Conservation (phyloP, 129 eudicot genomes). For the Scalesia atractyloides region DNA sequence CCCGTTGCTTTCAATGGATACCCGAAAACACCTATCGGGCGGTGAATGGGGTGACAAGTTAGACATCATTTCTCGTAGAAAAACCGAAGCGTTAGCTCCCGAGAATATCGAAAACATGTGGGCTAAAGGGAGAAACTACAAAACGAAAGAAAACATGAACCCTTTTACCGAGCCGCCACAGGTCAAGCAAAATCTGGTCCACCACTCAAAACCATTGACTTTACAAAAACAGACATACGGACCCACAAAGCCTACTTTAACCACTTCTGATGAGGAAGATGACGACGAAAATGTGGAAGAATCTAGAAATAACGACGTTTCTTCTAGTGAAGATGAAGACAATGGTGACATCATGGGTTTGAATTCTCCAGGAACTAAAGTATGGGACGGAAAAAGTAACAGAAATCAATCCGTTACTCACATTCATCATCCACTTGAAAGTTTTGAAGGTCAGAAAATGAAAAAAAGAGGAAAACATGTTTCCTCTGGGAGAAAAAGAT, state of each 20-base stretch:
- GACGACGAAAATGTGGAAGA: conserved; percentile 51
- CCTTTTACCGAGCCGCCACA: neutral
- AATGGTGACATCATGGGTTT: conserved; percentile 64
- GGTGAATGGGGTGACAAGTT: conserved; percentile 82
- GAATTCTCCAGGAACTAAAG: conserved; percentile 87
- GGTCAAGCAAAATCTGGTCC: conserved; percentile 27
- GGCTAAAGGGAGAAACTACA: conserved; percentile 83
- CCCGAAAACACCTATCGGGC: conserved; percentile 53
- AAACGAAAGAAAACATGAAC: conserved; percentile 43
- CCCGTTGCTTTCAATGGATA: conserved; percentile 71
- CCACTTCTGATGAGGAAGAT: conserved; percentile 48
- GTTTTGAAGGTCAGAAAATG: conserved; percentile 50
- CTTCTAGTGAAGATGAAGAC: conserved; percentile 77
- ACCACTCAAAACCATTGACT: conserved; percentile 45
- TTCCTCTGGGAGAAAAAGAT: conserved; percentile 56
- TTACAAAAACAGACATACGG: conserved; percentile 41
- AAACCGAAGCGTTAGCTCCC: conserved; percentile 88
- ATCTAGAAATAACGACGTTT: conserved; percentile 53
- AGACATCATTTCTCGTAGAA: conserved; percentile 68
- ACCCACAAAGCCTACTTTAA: conserved; percentile 29
- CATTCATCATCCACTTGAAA: conserved; percentile 97
- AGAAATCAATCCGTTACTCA: conserved; percentile 52
- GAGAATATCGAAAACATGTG: conserved; percentile 93
- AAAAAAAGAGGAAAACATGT: conserved; percentile 57
- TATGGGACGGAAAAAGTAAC: conserved; percentile 84